These are phyloP conservation scores for Aaosphaeria pasadenensis DNA, from an alignment of 2,329 filamentous ascomycete genomes.

Conservation along the genomic window DNA sequence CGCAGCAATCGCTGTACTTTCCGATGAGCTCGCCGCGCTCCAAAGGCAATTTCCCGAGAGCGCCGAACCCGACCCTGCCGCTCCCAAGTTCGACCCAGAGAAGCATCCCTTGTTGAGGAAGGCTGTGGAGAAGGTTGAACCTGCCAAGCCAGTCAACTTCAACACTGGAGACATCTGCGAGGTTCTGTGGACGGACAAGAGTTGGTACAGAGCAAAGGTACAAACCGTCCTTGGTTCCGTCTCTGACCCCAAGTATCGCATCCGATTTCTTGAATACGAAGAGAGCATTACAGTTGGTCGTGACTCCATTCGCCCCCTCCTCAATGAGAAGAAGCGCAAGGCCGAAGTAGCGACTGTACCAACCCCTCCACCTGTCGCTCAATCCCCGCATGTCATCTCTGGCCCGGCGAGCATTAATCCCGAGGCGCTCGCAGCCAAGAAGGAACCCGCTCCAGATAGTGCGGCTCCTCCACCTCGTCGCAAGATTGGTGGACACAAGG, in stretches of 20 bases:
- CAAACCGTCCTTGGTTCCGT: constrained; percentile 90
- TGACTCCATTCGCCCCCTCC: constrained; percentile 29
- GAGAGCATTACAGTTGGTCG: constrained; percentile 75
- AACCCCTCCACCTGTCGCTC: constrained; percentile 38
- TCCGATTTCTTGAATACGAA: constrained; percentile 91
- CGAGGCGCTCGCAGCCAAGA: constrained; percentile 62
- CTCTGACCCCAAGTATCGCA: constrained; percentile 87
- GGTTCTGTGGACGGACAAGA: constrained; percentile 88
- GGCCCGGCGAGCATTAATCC: constrained; percentile 66
- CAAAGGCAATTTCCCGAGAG: constrained; percentile 47
- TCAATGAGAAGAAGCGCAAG: constrained; percentile 52
- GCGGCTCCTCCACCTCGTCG: constrained; percentile 64
- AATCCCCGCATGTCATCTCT: constrained; percentile 56
- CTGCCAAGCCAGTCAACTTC: constrained; percentile 55
- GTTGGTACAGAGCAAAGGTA: constrained; percentile 89
- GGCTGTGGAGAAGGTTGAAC: constrained; percentile 38
- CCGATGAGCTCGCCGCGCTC: constrained; percentile 64
- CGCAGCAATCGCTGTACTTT: constrained; percentile 6
- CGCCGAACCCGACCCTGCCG: constrained; percentile 15
- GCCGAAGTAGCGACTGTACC: constrained; percentile 68
- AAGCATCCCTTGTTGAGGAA: constrained; percentile 72
- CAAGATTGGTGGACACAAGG: constrained; percentile 83
- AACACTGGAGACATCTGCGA: constrained; percentile 86
- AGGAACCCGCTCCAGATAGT: constrained; percentile 61
- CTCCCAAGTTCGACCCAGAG: constrained; percentile 71